phyloP scores from a whole-genome alignment of 805 yeast species.

The Peterozyma xylosa region DNA sequence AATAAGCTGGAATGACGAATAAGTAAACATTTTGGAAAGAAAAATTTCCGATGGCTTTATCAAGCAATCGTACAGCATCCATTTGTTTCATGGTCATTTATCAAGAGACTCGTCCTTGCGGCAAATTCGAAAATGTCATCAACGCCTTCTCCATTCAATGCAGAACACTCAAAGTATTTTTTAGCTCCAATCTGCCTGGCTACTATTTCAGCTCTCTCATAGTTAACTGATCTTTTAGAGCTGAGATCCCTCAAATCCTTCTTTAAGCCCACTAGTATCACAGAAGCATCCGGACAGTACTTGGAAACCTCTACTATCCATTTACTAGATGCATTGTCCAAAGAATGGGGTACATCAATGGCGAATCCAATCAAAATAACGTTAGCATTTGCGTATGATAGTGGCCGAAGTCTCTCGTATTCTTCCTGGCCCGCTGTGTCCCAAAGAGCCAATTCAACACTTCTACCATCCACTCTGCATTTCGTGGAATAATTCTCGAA shows the following conservation, averaged over 20 bases:
- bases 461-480: conserved; percentile 89
- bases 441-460: conserved; percentile 85
- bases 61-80: too few species aligned
- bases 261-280: conserved; percentile 75
- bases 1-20: too few species aligned
- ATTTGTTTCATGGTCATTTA: conserved; percentile 22
- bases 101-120: conserved; percentile 70
- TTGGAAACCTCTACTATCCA: conserved; percentile 82
- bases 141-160: conserved; percentile 90
- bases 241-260: conserved; percentile 58
- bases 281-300: conserved; percentile 77
- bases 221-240: conserved; percentile 40
- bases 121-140: conserved; percentile 92
- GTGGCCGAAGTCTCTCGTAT: conserved; percentile 81
- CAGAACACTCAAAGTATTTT: conserved; percentile 79
- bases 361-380: conserved; percentile 84
- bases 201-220: conserved; percentile 14
- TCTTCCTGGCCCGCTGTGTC: conserved; percentile 98
- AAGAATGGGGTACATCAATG: conserved; percentile 74
- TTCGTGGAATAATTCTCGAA: conserved; percentile 93
- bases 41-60: too few species aligned
- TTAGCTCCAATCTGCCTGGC: conserved; percentile 57
- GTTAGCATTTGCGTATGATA: conserved; percentile 83
- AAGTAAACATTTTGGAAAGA: too few species aligned
- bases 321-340: conserved; percentile 73